Conservation (phyloP, 139 green algal species). For the Nannochloris sp. region DNA sequence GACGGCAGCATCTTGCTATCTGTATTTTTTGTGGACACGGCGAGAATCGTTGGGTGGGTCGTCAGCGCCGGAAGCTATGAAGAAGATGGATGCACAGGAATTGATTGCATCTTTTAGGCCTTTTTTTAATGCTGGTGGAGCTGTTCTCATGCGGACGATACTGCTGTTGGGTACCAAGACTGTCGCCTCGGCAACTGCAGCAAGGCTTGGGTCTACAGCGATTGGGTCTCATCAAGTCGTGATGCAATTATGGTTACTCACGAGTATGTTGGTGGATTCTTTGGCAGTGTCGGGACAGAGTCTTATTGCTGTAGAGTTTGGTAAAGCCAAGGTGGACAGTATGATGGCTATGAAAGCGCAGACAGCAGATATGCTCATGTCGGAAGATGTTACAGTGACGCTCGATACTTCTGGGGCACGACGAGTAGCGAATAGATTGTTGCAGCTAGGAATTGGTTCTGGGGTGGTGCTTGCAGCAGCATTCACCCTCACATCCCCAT, state of each 20-base stretch:
- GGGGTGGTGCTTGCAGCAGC: conserved; percentile 13
- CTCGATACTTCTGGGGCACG: conserved; percentile 19
- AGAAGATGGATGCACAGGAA: neutral
- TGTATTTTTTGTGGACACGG: conserved; percentile 23
- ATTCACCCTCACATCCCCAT: conserved; percentile 4
- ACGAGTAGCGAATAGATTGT: conserved; percentile 41
- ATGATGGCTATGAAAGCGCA: neutral
- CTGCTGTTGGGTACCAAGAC: conserved; percentile 64
- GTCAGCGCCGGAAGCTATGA: neutral
- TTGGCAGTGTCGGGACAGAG: conserved; percentile 60
- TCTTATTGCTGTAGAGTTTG: conserved; percentile 47
- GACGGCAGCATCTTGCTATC: conserved; percentile 40
- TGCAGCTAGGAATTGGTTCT: conserved; percentile 38
- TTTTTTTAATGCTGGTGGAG: conserved; percentile 39
- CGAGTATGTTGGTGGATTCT: conserved; percentile 50
- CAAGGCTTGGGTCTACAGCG: conserved; percentile 42
- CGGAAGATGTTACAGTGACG: neutral
- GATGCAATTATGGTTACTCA: conserved; percentile 66
- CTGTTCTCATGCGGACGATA: conserved; percentile 54
- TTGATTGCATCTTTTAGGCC: conserved; percentile 17
- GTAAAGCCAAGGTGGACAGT: neutral
- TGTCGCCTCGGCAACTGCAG: conserved; percentile 47
- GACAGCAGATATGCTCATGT: neutral
- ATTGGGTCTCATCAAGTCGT: conserved; percentile 61
- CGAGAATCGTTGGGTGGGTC: conserved; percentile 21